phyloP scores from a whole-genome alignment of 1,284 basidiomycete genomes.

The Thelephora terrestris region DNA sequence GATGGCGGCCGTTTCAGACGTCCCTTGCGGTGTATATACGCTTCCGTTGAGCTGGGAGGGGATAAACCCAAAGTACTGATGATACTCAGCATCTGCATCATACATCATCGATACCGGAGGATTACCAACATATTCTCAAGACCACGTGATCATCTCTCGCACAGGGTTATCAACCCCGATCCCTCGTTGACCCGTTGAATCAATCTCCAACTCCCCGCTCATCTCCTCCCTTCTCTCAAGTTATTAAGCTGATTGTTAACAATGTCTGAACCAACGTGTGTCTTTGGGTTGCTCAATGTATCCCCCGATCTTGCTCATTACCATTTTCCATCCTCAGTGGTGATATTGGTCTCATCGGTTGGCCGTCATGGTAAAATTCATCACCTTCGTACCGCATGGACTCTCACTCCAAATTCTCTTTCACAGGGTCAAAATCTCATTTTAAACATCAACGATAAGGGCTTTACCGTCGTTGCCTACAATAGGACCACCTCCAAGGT shows the following conservation, averaged over 20 bases:
- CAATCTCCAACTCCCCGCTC: conserved; percentile 17
- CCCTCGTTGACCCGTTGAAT: conserved; percentile 4
- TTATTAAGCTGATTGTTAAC: conserved; percentile 14
- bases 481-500: conserved; percentile 98
- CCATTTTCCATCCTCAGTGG: conserved; percentile 38
- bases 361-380: conserved; percentile 83
- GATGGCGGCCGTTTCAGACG: too few relatives aligned
- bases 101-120: too few relatives aligned
- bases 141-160: too few relatives aligned
- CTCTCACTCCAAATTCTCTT: conserved; percentile 9
- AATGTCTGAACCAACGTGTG: conserved; percentile 37
- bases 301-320: conserved; percentile 6
- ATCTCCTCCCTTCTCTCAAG: conserved; percentile 16
- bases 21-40: too few relatives aligned
- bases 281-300: conserved; percentile 3
- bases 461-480: conserved; percentile 93
- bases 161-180: neutral
- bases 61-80: too few relatives aligned
- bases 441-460: conserved; percentile 99
- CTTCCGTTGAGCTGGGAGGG: too few relatives aligned
- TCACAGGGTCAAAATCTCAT: conserved; percentile 89
- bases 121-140: too few relatives aligned
- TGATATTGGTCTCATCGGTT: conserved; percentile 92
- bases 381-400: conserved; percentile 10
- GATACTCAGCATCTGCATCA: too few relatives aligned